Base-by-base conservation (phyloP, 78 protist genomes). In the Polysphondylium violaceum region DNA sequence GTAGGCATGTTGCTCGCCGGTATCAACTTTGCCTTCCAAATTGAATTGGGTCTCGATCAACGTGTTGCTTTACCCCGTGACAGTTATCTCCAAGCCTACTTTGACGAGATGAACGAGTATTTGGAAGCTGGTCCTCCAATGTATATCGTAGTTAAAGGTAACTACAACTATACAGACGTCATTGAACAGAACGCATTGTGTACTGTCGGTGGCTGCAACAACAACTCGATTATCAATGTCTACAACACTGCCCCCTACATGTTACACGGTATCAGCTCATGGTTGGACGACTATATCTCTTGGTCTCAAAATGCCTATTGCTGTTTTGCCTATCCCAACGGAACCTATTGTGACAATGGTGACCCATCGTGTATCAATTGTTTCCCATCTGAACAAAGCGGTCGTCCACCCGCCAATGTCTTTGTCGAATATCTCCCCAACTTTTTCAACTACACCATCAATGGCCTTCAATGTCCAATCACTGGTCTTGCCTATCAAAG, bases 101-200 rank as follows among this genome's bases (percentile, higher is more conserved):
- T 95, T 55, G 41, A 33, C 14, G 31, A 88, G 12, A 17, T 88
- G 50, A 64, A 29, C n/a, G 21, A 36, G 7, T 25, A 35, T 3
- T 59, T 95, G 4, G 81, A 90, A 50, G 95, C 90, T 3, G 97
- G 97, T 33, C 90, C 95, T 33, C 95, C 97, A 40, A 50, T 90
- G 47, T 95, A 93, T 59, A 69, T 92, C 19, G 97, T 95, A 9
- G 44, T 94, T 2, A 40, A 90, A 56, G 96, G 73, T 56, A 74
- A 23, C 16, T 76, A 31, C 53, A 51, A 92, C 38, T 59, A 81
- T 14, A 29, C 73, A 8, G 53, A 47, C 33, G 1, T 35, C 0
- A 43, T 31, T 0, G 19, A 12, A 3, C 95, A 74, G 65, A 59
- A 67, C 43, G 36, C 27, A 16, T 43, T 83, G 0, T 83, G 91